Evolutionary conservation across 2,329 filamentous ascomycete genomes (phyloP).

Genomic region (Aspergillus sergii): DNA sequence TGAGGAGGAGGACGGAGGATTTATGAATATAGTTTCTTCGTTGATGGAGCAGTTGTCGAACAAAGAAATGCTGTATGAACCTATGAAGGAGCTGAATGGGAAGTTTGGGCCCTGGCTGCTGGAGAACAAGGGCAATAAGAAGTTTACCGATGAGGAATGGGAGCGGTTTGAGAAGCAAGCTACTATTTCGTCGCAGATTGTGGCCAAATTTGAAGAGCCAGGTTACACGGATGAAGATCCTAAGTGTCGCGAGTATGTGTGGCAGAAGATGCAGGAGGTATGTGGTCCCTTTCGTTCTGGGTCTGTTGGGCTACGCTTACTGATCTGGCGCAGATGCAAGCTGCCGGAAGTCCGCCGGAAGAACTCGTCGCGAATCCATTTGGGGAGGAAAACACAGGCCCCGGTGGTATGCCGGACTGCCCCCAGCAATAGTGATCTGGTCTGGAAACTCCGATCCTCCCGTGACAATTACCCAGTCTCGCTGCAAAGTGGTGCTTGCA

Average conservation of each 20-base stretch:
- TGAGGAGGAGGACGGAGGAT: slow-evolving; percentile 73
- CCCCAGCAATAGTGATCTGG: slow-evolving; percentile 57
- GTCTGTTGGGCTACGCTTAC: not conserved
- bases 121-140: slow-evolving; percentile 67
- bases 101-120: slow-evolving; percentile 91
- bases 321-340: slow-evolving; percentile 77
- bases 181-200: slow-evolving; percentile 79
- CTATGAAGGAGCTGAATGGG: slow-evolving; percentile 93
- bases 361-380: slow-evolving; percentile 69
- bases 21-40: slow-evolving; percentile 90
- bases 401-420: slow-evolving; percentile 61
- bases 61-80: slow-evolving; percentile 97
- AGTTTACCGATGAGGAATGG: slow-evolving; percentile 68
- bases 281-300: slow-evolving; percentile 27
- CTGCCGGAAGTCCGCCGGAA: slow-evolving; percentile 82
- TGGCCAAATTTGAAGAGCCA: slow-evolving; percentile 80
- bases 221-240: slow-evolving; percentile 81
- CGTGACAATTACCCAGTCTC: slow-evolving; percentile 5
- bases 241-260: slow-evolving; percentile 85
- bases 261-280: slow-evolving; percentile 97
- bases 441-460: not conserved
- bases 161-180: slow-evolving; percentile 82
- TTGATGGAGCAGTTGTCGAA: slow-evolving; percentile 99
- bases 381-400: slow-evolving; percentile 76
- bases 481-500: slow-evolving; percentile 8